These are phyloP conservation scores for Dioszegia aurantiaca DNA, from an alignment of 768 basidiomycete species.

Conservation along the genomic window DNA sequence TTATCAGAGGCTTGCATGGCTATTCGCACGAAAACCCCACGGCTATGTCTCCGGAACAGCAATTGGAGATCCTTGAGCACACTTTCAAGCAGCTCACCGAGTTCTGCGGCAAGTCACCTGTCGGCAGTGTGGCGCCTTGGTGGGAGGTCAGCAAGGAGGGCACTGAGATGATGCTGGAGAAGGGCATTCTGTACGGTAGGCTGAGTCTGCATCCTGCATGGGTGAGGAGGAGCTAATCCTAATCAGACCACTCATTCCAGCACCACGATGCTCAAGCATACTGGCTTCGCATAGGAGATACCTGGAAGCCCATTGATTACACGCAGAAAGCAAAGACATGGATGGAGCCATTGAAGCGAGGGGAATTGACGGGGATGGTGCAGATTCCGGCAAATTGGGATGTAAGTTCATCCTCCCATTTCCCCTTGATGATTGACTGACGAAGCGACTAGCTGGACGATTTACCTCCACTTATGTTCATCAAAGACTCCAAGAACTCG, in stretches of 20 bases:
- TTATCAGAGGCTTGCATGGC: conserved; percentile 59
- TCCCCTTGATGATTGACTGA: too few relatives aligned
- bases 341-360: conserved; percentile 71
- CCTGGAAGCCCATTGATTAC: conserved; percentile 73
- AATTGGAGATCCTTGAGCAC: conserved; percentile 67
- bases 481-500: conserved; percentile 60
- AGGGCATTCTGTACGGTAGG: conserved; percentile 71
- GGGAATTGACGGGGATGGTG: conserved; percentile 64
- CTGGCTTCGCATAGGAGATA: conserved; percentile 66
- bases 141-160: conserved; percentile 74
- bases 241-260: conserved; percentile 58
- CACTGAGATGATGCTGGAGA: conserved; percentile 63
- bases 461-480: conserved; percentile 69
- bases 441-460: conserved; percentile 59
- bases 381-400: conserved; percentile 72
- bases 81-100: conserved; percentile 65
- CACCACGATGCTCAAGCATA: conserved; percentile 63
- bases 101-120: conserved; percentile 58
- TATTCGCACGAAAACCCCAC: conserved; percentile 73
- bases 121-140: conserved; percentile 65
- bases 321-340: conserved; percentile 61
- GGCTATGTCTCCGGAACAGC: conserved; percentile 63
- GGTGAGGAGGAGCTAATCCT: background rate
- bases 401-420: conserved; percentile 23
- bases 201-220: background rate